These are phyloP conservation scores for Claviceps cyperi DNA, from an alignment of 2,329 filamentous ascomycete species.

Conservation along the genomic window DNA sequence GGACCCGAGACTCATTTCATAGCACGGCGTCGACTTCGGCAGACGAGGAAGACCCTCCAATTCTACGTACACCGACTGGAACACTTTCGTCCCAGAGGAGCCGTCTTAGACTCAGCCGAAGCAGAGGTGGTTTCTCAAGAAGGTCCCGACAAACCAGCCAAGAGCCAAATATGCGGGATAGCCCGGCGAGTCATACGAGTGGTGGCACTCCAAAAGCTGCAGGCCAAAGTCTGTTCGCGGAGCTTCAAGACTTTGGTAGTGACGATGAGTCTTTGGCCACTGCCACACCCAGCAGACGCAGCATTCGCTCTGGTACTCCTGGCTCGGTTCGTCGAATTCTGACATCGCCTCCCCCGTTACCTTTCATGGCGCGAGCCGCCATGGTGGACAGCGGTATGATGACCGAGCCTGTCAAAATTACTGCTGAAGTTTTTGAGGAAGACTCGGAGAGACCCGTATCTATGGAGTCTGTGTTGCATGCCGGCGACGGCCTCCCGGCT, in stretches of 20 bases:
- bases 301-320: slow-evolving; percentile 32
- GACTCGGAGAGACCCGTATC: slow-evolving; percentile 21
- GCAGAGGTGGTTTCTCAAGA: slow-evolving; percentile 42
- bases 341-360: slow-evolving; percentile 34
- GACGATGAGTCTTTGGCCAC: slow-evolving; percentile 57
- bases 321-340: slow-evolving; percentile 28
- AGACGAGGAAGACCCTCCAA: slow-evolving; percentile 49
- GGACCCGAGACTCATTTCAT: slow-evolving; percentile 54
- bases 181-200: slow-evolving; percentile 41
- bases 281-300: slow-evolving; percentile 39
- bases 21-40: slow-evolving; percentile 83
- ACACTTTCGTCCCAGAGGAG: slow-evolving; percentile 51
- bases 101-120: slow-evolving; percentile 56
- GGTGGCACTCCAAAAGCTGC: slow-evolving; percentile 38
- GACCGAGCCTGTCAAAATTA: slow-evolving; percentile 40
- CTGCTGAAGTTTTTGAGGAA: slow-evolving; percentile 7
- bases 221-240: slow-evolving; percentile 75
- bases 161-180: slow-evolving; percentile 41
- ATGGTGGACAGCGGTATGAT: slow-evolving; percentile 49
- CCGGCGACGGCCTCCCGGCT: slow-evolving; percentile 11
- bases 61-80: slow-evolving; percentile 46
- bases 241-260: slow-evolving; percentile 67
- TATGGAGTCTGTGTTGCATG: slow-evolving; percentile 25
- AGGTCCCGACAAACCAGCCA: slow-evolving; percentile 48
- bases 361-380: slow-evolving; percentile 33